Percentiles rank a stretch among this genome's conserved stretches.
Conservation (phyloP, 2,329 filamentous ascomycete genomes). For the Colletotrichum musae region DNA sequence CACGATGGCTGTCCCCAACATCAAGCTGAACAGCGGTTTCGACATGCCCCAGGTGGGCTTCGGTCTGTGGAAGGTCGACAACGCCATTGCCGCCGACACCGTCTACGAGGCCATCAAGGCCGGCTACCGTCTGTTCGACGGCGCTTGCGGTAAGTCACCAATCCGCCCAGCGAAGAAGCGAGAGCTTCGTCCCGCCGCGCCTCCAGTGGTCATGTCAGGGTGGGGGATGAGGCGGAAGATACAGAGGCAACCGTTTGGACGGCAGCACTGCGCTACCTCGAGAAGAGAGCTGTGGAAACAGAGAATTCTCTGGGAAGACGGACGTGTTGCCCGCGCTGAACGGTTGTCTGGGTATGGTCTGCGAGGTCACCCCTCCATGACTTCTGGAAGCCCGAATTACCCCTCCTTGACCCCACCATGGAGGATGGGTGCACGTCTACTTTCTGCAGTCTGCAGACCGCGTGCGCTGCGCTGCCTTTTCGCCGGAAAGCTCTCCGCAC, state of each 20-base stretch:
- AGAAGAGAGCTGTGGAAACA: neutral
- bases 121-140: slow-evolving; percentile 73
- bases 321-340: slow-evolving; percentile 4
- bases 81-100: slow-evolving; percentile 79
- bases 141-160: slow-evolving; percentile 68
- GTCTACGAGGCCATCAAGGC: slow-evolving; percentile 82
- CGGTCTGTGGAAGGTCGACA: slow-evolving; percentile 88
- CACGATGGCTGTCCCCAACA: slow-evolving; percentile 55
- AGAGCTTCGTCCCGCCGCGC: neutral
- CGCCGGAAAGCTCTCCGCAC: slow-evolving; percentile 38
- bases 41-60: slow-evolving; percentile 84
- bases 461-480: slow-evolving; percentile 20
- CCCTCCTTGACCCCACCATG: slow-evolving; percentile 42
- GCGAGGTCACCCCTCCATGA: slow-evolving; percentile 19
- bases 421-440: slow-evolving; percentile 16
- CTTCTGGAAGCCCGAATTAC: slow-evolving; percentile 28
- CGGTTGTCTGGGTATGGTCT: slow-evolving; percentile 11
- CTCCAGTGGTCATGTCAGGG: neutral
- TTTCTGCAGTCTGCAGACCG: slow-evolving; percentile 26
- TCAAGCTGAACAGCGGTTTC: slow-evolving; percentile 76
- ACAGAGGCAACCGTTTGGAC: neutral
- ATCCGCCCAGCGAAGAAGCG: slow-evolving; percentile 46
- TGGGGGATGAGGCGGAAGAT: neutral
- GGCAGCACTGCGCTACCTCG: neutral
- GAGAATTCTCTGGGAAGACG: slow-evolving; percentile 1